phyloP scores from a whole-genome alignment of 176 grass and related monocot species.

The Microstegium vimineum region DNA sequence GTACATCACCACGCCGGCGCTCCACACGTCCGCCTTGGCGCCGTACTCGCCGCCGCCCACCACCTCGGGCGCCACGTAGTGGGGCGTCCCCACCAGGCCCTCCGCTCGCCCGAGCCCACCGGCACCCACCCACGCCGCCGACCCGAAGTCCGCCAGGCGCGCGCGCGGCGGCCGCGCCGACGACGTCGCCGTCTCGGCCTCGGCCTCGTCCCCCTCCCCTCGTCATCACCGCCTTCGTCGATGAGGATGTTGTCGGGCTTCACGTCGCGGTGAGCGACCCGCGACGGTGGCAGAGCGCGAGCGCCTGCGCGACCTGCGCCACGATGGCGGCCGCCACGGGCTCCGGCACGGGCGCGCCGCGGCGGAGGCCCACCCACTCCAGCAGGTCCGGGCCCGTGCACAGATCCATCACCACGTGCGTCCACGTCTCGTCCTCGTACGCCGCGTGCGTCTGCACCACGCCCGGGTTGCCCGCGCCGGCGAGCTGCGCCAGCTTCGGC shows the following conservation, averaged over 20 bases:
- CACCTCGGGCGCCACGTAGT: constrained; percentile 86
- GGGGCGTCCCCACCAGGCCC: constrained; percentile 72
- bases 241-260: constrained; percentile 86
- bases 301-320: constrained; percentile 44
- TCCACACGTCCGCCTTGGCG: constrained; percentile 84
- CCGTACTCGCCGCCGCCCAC: constrained; percentile 63
- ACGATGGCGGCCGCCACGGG: constrained; percentile 46
- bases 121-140: constrained; percentile 52
- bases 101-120: constrained; percentile 38
- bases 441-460: constrained; percentile 69
- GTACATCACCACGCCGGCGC: constrained; percentile 85
- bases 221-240: constrained; percentile 13
- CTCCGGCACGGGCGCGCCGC: constrained; percentile 57
- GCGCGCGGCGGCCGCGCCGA: constrained; percentile 15
- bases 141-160: constrained; percentile 76
- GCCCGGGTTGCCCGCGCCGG: constrained; percentile 59
- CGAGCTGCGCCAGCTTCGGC: constrained; percentile 57
- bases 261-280: constrained; percentile 74
- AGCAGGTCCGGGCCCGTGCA: constrained; percentile 72
- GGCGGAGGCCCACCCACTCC: constrained; percentile 56
- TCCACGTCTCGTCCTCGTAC: constrained; percentile 66
- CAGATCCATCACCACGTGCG: constrained; percentile 75
- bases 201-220: background rate
- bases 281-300: constrained; percentile 63
- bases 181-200: background rate